Base-by-base conservation (phyloP, 129 eudicot species). In the Smallanthus sonchifolius region DNA sequence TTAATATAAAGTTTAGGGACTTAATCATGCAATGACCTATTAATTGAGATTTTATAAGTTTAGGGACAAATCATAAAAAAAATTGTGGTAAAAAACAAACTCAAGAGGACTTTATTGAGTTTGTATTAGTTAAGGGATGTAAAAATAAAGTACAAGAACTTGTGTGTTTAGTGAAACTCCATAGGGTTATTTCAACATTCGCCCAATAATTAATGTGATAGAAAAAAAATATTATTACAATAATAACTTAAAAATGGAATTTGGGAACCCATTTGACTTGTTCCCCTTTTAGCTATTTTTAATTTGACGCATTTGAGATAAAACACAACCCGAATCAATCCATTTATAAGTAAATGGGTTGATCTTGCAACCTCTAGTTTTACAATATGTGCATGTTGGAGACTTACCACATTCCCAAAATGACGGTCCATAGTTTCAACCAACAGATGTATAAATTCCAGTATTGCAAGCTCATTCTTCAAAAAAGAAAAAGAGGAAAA, bases 361-460 rank as follows among this genome's bases (percentile, higher is more conserved):
- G 14, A 32, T 32, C n/a, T 32, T 6, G 19, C 40, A 61, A 61
- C 67, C 67, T 61, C 43, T 61, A 14, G 42, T 59, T 61, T 61
- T 32, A 61, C 7, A 5, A 61, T 2, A 5, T 61, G 4, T 61
- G 24, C 20, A 61, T 14, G 67, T 34, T 32, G 42, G 38, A 35
- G 42, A 34, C 90, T 81, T 80, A 88, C 91, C 86, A 88, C 97
- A 81, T 91, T 91, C 81, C 97, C 95, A 77, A 91, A 91, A 80
- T 91, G 97, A n/a, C 95, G 90, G 80, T 91, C 97, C 97, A 91
- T 91, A 54, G 91, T 91, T 84, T 91, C 96, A 69, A 91, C 97
- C 78, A 88, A 75, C 43, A 86, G 82, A 75, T 88, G 95, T 54
- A 88, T 91, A 83, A 91, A 91, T 69, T 88, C 95, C 89, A 91